Evolutionary conservation across 2,329 filamentous ascomycete species (phyloP).

Genomic region (Leptographium radiaticola): DNA sequence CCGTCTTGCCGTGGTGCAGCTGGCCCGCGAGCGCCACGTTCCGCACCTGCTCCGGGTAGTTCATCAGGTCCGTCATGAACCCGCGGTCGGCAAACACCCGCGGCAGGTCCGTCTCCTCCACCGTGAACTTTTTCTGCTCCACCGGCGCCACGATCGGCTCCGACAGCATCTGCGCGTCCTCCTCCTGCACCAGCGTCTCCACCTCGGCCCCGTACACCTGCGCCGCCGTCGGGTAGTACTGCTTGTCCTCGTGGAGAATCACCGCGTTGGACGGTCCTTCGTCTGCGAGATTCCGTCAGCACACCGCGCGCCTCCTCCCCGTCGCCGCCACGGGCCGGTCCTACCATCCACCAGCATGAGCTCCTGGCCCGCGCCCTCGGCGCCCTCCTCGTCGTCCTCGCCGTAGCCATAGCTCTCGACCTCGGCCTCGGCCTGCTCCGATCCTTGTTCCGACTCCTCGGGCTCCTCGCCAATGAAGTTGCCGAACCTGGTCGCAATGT

Average conservation of each 20-base stretch:
- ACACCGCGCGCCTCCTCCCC: not conserved
- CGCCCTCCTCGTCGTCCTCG: constrained; percentile 52
- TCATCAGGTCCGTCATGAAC: constrained; percentile 94
- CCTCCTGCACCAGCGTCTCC: constrained; percentile 90
- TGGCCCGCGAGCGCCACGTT: constrained; percentile 90
- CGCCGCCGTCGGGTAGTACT: constrained; percentile 96
- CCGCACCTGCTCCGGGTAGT: constrained; percentile 84
- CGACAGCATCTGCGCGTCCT: constrained; percentile 85
- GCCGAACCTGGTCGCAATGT: constrained; percentile 55
- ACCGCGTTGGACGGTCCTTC: constrained; percentile 90
- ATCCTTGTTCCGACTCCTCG: constrained; percentile 75
- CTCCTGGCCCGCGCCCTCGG: constrained; percentile 58
- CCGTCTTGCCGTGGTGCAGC: constrained; percentile 93
- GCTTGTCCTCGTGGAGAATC: constrained; percentile 97
- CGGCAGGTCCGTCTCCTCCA: constrained; percentile 84
- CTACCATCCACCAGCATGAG: constrained; percentile 85
- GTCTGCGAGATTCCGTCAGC: constrained; percentile 27
- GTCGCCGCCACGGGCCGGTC: constrained; percentile 10
- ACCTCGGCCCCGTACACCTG: constrained; percentile 92
- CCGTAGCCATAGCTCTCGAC: constrained; percentile 71
- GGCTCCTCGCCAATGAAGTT: constrained; percentile 94
- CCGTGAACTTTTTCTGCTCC: constrained; percentile 88
- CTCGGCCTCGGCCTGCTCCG: constrained; percentile 55
- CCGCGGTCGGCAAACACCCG: constrained; percentile 75
- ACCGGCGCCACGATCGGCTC: constrained; percentile 90